phyloP scores from a whole-genome alignment of 768 basidiomycete species.

The Leccinum imitatum region DNA sequence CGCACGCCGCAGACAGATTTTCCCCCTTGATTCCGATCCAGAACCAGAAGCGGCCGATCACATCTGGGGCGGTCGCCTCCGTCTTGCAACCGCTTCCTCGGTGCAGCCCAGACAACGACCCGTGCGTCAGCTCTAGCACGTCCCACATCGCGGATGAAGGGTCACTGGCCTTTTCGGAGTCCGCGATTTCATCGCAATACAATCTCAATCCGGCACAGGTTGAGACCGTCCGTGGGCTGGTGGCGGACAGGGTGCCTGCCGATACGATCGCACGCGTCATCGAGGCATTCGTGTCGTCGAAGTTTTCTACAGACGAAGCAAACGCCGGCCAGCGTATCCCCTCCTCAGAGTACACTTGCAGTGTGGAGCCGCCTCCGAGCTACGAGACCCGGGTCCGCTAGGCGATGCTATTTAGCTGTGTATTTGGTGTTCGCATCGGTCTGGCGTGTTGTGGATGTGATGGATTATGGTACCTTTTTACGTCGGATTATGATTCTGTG shows the following conservation, averaged over 20 bases:
- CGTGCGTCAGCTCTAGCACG: not conserved
- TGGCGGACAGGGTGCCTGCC: constrained; percentile 8
- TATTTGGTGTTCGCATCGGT: not conserved
- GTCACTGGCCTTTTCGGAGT: not conserved
- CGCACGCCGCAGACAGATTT: not conserved
- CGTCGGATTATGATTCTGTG: no score
- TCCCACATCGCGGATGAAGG: not conserved
- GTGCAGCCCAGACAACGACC: not conserved
- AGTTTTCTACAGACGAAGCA: not conserved
- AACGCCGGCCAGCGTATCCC: not conserved
- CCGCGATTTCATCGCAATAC: not conserved
- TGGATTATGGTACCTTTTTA: no score
- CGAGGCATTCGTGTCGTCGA: constrained; percentile 5
- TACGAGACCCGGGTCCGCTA: constrained; percentile 13
- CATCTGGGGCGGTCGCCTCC: not conserved
- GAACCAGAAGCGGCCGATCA: not conserved
- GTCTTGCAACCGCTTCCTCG: constrained; percentile 7
- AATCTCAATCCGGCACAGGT: constrained; percentile 15
- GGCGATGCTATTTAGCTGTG: no score
- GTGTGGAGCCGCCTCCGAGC: constrained; percentile 19
- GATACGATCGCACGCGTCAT: constrained; percentile 21
- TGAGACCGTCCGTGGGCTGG: constrained; percentile 14
- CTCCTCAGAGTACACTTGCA: not conserved
- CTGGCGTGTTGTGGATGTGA: no score
- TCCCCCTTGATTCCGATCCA: not conserved